A percentile compares a stretch with the other conserved stretches of the same genome.
These are phyloP conservation scores for Podospora pseudoanserina DNA, from an alignment of 495 filamentous ascomycete genomes.

Conservation along the genomic window DNA sequence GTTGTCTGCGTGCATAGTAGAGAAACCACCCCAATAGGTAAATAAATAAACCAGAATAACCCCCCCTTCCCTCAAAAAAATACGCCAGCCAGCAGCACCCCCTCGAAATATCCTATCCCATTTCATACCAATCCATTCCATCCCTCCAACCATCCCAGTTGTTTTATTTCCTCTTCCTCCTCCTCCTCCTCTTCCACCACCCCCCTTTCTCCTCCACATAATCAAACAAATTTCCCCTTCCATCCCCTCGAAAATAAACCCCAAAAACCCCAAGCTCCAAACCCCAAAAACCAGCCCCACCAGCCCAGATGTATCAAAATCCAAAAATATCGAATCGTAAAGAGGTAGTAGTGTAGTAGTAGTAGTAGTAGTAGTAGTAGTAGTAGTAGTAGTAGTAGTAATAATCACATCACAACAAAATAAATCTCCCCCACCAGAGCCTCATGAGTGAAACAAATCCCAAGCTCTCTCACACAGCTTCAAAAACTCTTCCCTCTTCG, in stretches of 20 bases:
- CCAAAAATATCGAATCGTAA: not conserved
- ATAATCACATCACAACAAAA: not conserved
- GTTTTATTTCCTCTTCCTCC: not conserved
- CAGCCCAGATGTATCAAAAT: not conserved
- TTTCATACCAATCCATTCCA: not conserved
- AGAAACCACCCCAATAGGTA: no score
- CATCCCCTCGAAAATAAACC: not conserved
- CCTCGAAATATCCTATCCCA: not conserved
- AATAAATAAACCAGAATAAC: not conserved
- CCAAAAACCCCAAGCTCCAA: not conserved
- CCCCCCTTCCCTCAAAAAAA: not conserved
- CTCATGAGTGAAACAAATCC: slow-evolving; percentile 94
- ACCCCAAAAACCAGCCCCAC: not conserved
- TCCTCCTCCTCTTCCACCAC: not conserved
- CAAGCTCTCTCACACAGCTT: slow-evolving; percentile 82
- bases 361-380: not conserved
- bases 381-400: not conserved
- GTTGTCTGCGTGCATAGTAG: no score
- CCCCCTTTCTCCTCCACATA: not conserved
- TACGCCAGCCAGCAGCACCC: slow-evolving; percentile 2
- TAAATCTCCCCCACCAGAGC: no score
- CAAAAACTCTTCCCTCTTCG: slow-evolving; percentile 94
- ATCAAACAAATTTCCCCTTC: not conserved
- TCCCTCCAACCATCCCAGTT: not conserved
- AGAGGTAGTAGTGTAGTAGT: not conserved